These are phyloP conservation scores for Rubroboletus satanas DNA, from an alignment of 768 basidiomycete genomes.

Conservation along the genomic window DNA sequence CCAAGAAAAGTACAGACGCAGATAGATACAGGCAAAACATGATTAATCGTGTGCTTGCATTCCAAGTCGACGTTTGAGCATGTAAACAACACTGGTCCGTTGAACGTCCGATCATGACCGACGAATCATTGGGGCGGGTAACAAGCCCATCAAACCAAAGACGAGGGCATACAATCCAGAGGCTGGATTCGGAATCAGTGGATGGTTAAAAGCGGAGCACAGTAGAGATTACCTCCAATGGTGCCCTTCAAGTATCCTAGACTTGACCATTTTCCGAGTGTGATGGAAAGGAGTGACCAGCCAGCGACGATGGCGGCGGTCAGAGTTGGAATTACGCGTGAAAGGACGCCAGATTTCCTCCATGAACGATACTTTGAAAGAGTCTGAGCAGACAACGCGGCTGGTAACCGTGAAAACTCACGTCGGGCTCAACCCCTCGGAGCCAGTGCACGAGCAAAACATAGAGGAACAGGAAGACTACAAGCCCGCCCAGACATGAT, in stretches of 20 bases:
- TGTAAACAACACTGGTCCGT: neutral
- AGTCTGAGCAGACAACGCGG: neutral
- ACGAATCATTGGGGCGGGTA: conserved; percentile 61
- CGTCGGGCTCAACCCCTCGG: conserved; percentile 64
- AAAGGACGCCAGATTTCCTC: conserved; percentile 66
- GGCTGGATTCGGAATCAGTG: conserved; percentile 38
- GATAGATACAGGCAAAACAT: conserved; percentile 11
- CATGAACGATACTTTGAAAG: conserved; percentile 63
- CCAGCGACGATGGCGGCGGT: conserved; percentile 68
- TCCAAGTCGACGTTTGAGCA: conserved; percentile 4
- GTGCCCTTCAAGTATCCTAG: conserved; percentile 62
- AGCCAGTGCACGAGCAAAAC: conserved; percentile 65
- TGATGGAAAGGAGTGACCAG: conserved; percentile 58
- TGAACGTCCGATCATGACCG: conserved; percentile 24
- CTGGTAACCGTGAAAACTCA: conserved; percentile 34
- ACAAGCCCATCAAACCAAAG: conserved; percentile 72
- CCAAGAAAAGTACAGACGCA: conserved; percentile 10
- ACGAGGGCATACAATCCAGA: conserved; percentile 64
- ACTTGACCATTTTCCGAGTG: conserved; percentile 63
- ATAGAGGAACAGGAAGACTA: conserved; percentile 68
- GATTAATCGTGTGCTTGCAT: conserved; percentile 7
- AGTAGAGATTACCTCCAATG: conserved; percentile 49
- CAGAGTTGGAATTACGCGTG: conserved; percentile 64
- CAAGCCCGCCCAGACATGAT: conserved; percentile 54
- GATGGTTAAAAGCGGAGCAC: neutral